These are phyloP conservation scores for Magnusiomyces fungicola DNA, from an alignment of 1,139 yeast species.

Conservation along the genomic window DNA sequence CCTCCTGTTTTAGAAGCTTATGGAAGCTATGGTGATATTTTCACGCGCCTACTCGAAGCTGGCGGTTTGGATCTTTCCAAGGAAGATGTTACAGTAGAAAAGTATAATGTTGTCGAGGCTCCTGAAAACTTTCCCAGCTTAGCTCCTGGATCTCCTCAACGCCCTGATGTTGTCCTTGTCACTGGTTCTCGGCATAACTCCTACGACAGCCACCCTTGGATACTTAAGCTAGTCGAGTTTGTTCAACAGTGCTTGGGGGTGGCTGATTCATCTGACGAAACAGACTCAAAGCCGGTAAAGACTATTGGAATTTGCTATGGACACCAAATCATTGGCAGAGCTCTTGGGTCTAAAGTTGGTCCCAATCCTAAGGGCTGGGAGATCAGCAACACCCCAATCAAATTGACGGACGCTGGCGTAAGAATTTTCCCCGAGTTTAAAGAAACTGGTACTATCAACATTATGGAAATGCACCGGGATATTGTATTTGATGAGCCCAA, in stretches of 20 bases:
- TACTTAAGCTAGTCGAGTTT: not conserved
- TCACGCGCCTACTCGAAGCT: slow-evolving; percentile 24
- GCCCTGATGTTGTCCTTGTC: not conserved
- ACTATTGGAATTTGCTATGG: slow-evolving; percentile 73
- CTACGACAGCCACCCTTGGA: not conserved
- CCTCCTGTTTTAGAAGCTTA: slow-evolving; percentile 21
- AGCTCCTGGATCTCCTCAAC: not conserved
- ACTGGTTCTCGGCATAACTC: not conserved
- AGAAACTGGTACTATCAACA: slow-evolving; percentile 25
- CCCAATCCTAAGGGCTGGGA: slow-evolving; percentile 68
- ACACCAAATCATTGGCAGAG: slow-evolving; percentile 67
- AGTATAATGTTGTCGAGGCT: slow-evolving; percentile 34
- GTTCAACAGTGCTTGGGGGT: not conserved
- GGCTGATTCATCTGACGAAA: not conserved
- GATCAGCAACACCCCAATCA: slow-evolving; percentile 50
- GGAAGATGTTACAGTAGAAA: slow-evolving; percentile 16
- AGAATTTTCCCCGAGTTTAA: slow-evolving; percentile 32
- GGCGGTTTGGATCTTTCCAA: slow-evolving; percentile 24
- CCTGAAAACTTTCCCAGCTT: slow-evolving; percentile 35
- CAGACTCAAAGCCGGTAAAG: not conserved
- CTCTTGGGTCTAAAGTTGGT: slow-evolving; percentile 54
- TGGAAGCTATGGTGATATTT: slow-evolving; percentile 34
- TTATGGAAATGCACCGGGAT: slow-evolving; percentile 69
- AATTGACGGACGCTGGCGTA: slow-evolving; percentile 36
- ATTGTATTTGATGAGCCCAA: slow-evolving; percentile 45